Base-by-base conservation (phyloP, 306 rosid species). In the Rubus parviflorus region DNA sequence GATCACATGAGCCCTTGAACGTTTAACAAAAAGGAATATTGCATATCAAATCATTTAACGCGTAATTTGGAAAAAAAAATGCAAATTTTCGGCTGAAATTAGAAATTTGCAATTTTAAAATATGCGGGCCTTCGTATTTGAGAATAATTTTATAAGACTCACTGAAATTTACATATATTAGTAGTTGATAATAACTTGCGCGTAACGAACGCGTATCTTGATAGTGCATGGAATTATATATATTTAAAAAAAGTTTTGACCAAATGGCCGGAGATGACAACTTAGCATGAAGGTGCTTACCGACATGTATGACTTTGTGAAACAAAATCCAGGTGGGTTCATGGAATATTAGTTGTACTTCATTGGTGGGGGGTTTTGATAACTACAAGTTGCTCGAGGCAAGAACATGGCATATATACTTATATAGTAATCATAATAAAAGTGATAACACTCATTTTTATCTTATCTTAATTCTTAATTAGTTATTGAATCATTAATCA, bases 311-410 rank as follows among this genome's bases (percentile, higher is more conserved):
- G 68, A 73, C 77, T 62, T 3, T 58, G 10, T 25, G 77, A 74
- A 73, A 56, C 76, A 58, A 25, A 57, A 5, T 58, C 77, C 57
- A 57, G 35, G 68, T 58, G 68, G 68, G 77, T 73, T 73, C n/a
- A 54, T 41, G 77, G 38, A 38, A 54, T 49, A 16, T 52, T 13
- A 56, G 8, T 49, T 14, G 19, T 56, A 0, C 49, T 6, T 6
- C 14, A 23, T 58, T 51, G 35, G 48, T 12, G 41, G 40, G 65
- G 65, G 67, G 0, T 15, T 22, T 43, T 10, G 43, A 73, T 43
- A 8, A 73, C 23, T 73, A 57, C 75, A 16, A 35, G 25, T 49
- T 49, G 62, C 35, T 30, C 35, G 30, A 51, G 19, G 60, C n/a
- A 47, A 8, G 68, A 37, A 62, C 68, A 12, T 56, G 66, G 52